Evolutionary conservation across 768 basidiomycete genomes (phyloP), one percentile per base, ranked within the genome.

Genomic region (Podaxis sp.): DNA sequence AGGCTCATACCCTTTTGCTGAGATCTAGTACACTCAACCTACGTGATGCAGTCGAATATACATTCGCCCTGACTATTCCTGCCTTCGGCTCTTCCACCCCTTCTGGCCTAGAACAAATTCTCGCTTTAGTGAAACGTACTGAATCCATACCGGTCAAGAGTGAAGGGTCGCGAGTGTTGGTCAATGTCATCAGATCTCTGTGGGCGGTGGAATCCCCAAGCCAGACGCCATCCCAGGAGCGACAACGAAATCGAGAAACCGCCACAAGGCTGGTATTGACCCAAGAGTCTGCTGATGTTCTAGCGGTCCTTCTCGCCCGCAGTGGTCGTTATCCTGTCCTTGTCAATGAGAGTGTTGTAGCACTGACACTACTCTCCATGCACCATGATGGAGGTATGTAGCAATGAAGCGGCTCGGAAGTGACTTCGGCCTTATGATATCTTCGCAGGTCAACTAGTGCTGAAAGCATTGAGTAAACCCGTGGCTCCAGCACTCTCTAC

Each of bases 261-360:
- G 85, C 87, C 21, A 81, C 88, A 59, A 73, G 77, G 55, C 69
- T 73, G 1, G 70, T 91, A 18, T 73, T 81, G 35, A 84, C 77
- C 13, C 69, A 74, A n/a, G 78, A 84, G 16, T 84, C 82, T 61
- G 82, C 84, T 0, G 78, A 79, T 3, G 82, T 85, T 27, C 78
- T 98, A 35, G 82, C 86, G 1, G 84, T 81, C 58, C 83, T 97
- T 59, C 78, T 95, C 16, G 83, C 84, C 25, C 81, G 88, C 63
- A 92, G 91, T 68, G 84, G 80, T 63, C 89, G 87, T 69, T 93
- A 93, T 69, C 89, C 91, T 1, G 78, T 93, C 42, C 79, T 98
- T 35, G 82, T 97, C 57, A 96, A 94, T 65, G 96, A 98, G 71
- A 91, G 89, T 1, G 79, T 95, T 21, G 84, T 97, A 46, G 91